Base-by-base conservation (phyloP, 768 basidiomycete species). In the Cystobasidium ongulense region DNA sequence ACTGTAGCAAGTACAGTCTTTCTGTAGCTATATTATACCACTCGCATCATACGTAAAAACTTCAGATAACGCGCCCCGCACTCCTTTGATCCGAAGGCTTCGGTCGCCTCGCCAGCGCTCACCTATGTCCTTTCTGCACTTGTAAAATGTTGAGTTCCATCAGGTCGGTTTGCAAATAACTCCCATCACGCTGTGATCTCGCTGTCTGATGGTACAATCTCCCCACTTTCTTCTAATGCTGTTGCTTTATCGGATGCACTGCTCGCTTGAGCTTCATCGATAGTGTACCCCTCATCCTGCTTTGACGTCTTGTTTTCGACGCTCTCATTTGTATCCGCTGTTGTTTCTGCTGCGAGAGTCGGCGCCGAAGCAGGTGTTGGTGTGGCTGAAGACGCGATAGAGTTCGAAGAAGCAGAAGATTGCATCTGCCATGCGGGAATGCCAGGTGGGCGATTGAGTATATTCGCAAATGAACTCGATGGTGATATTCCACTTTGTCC, bases 371-470 rank as follows among this genome's bases (percentile, higher is more conserved):
- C 57, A 38, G 63, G 63, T 46, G 5, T 38, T 46, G 38, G 63
- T 29, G 57, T 59, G 4, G 29, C 33, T 35, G 23, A 31, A 59
- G 57, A 59, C 2, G 4, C 23, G 21, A 29, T 59, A 59, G 57
- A 59, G 11, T 17, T 27, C 23, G 57, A 27, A 11, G 57, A 59
- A 4, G 57, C 25, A 27, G 57, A 59, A 27, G 57, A 23, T 31
- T 67, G 65, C 65, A 57, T 33, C 31, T 71, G 68, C 68, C 68
- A 71, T 11, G 68, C 68, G 13, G 68, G 68, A 31, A 71, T 71
- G 21, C 68, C 68, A 54, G 68, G 68, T n/a, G 68, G 68, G 1
- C 68, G 52, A 61, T 71, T 71, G 18, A 54, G 50, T 31, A 71
- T 71, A 43, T 25, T 43, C 59, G 68, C 68, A 35, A 71, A 39